These are phyloP conservation scores for Lactuca sativa DNA, from an alignment of 129 eudicot genomes.

Conservation along the genomic window DNA sequence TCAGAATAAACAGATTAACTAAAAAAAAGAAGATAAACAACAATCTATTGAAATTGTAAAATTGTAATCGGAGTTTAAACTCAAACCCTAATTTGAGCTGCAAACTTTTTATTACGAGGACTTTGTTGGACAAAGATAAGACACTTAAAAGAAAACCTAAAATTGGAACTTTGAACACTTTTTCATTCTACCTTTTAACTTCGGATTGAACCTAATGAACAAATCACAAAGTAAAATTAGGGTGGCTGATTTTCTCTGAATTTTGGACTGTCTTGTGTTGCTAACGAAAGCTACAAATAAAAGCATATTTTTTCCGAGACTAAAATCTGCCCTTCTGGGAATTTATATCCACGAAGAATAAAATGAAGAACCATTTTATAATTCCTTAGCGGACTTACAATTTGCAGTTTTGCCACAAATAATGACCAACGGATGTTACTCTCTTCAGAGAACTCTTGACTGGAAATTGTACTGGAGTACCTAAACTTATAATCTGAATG, in stretches of 20 bases:
- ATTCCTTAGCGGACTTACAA: constrained; percentile 9
- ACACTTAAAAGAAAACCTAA: constrained; percentile 24
- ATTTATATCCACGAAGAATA: background rate
- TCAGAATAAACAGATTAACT: constrained; percentile 25
- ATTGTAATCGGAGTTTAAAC: constrained; percentile 1
- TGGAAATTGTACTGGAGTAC: constrained; percentile 16
- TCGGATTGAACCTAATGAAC: constrained; percentile 30
- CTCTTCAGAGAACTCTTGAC: constrained; percentile 15
- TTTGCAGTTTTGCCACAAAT: constrained; percentile 23
- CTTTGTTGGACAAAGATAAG: constrained; percentile 40
- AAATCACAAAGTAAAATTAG: constrained; percentile 9
- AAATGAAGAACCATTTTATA: constrained; percentile 9
- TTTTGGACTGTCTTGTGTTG: constrained; percentile 28
- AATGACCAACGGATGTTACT: constrained; percentile 10
- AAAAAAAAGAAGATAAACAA: constrained; percentile 1
- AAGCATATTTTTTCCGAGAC: constrained; percentile 3
- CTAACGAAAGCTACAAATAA: background rate
- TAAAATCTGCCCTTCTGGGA: constrained; percentile 7
- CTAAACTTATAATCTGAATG: constrained; percentile 20
- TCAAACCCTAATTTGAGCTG: constrained; percentile 32
- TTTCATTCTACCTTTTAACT: constrained; percentile 14
- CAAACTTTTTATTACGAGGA: constrained; percentile 31
- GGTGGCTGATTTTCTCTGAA: background rate
- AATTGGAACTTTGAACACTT: constrained; percentile 20
- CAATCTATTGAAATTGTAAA: constrained; percentile 7